Conservation (phyloP, 306 rosid species). For the Castanopsis chinensis region DNA sequence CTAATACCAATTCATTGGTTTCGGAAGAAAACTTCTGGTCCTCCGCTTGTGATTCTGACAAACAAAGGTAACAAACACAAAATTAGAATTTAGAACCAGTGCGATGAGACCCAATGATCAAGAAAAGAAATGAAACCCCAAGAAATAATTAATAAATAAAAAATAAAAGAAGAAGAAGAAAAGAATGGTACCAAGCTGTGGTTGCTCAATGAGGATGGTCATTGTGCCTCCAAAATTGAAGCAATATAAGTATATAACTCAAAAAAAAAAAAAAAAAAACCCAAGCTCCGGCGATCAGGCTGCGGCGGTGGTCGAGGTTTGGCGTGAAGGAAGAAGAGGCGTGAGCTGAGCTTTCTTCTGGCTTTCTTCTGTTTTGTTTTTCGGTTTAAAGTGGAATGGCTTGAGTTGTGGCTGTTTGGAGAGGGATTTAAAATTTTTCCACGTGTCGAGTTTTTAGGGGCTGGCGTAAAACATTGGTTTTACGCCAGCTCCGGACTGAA, state of each 20-base stretch:
- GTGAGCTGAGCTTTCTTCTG: no score
- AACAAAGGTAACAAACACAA: neutral
- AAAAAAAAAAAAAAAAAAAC: neutral
- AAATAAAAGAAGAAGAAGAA: neutral
- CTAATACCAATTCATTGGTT: slow-evolving; percentile 45
- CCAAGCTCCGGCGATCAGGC: no score
- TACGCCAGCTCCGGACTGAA: no score
- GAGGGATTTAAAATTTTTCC: no score
- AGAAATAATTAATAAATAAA: neutral
- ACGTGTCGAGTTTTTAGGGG: no score
- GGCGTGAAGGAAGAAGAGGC: no score
- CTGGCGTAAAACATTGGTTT: no score
- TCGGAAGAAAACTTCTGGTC: slow-evolving; percentile 30
- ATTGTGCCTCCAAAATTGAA: slow-evolving; percentile 17
- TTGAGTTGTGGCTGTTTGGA: no score
- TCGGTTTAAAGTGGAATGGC: no score
- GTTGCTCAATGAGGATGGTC: slow-evolving; percentile 60
- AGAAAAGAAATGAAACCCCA: neutral
- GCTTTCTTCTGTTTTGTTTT: no score
- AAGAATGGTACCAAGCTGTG: slow-evolving; percentile 36
- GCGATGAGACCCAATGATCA: neutral
- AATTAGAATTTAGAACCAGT: neutral
- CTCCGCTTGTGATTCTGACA: slow-evolving; percentile 34
- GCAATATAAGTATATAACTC: neutral
- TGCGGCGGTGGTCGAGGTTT: no score